These are phyloP conservation scores for Cadophora gregata DNA, from an alignment of 2,329 filamentous ascomycete species.

Conservation along the genomic window DNA sequence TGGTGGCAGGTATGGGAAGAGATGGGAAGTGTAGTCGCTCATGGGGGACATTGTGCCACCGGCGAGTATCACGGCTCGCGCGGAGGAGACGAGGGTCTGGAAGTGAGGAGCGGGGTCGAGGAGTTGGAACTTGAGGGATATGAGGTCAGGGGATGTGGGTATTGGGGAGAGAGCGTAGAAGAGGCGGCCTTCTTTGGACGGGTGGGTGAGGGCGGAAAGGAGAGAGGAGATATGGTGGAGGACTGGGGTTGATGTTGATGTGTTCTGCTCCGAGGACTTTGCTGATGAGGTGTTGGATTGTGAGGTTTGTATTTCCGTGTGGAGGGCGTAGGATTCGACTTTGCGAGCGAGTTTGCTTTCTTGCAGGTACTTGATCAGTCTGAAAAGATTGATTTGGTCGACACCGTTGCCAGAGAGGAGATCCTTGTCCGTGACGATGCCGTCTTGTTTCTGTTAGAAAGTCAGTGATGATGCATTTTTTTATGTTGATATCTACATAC, in stretches of 20 bases:
- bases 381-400: constrained; percentile 94
- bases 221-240: constrained; percentile 68
- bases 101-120: constrained; percentile 93
- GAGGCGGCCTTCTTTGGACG: constrained; percentile 72
- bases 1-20: constrained; percentile 76
- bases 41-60: constrained; percentile 99
- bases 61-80: constrained; percentile 86
- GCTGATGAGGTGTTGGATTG: constrained; percentile 32
- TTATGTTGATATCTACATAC: constrained; percentile 44
- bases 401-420: constrained; percentile 84
- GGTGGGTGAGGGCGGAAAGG: constrained; percentile 83
- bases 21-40: constrained; percentile 83
- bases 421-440: constrained; percentile 71
- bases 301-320: constrained; percentile 49
- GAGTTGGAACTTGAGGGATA: constrained; percentile 81
- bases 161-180: constrained; percentile 61
- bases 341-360: constrained; percentile 94
- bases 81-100: constrained; percentile 81
- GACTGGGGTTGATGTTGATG: constrained; percentile 36
- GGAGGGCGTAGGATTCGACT: constrained; percentile 83
- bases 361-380: constrained; percentile 84
- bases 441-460: constrained; percentile 57
- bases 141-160: constrained; percentile 47
- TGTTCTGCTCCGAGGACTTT: constrained; percentile 21
- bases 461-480: constrained; percentile 29